A percentile compares a stretch with the other conserved stretches of the same genome.
Conservation (phyloP, 345 rosid genomes). For the Noccaea bulbosa region DNA sequence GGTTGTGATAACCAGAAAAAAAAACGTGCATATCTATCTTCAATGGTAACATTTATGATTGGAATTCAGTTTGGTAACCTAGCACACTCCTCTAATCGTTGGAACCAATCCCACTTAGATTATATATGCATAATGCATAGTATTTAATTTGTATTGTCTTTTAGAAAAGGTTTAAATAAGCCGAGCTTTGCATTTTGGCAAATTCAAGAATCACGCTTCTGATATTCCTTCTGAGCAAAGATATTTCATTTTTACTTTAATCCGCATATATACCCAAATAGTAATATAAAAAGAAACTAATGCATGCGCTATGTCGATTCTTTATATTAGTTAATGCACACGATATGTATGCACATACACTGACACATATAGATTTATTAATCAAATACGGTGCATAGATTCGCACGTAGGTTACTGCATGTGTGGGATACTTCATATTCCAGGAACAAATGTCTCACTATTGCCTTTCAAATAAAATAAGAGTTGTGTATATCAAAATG, state of each 20-base stretch:
- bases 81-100: constrained; percentile 3
- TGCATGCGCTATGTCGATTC: constrained; percentile 38
- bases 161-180: background rate
- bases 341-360: constrained; percentile 9
- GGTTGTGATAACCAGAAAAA: too few species aligned
- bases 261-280: constrained; percentile 11
- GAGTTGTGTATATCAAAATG: constrained; percentile 12
- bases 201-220: constrained; percentile 46
- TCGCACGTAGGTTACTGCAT: constrained; percentile 45
- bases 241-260: constrained; percentile 28
- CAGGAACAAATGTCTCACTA: constrained; percentile 45
- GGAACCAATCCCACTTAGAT: background rate
- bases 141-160: background rate
- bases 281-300: constrained; percentile 27
- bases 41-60: background rate
- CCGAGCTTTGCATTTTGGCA: constrained; percentile 21
- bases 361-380: background rate
- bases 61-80: background rate
- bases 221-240: constrained; percentile 46
- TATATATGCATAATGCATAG: constrained; percentile 1
- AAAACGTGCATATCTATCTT: too few species aligned
- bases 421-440: constrained; percentile 43
- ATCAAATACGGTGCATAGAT: constrained; percentile 30
- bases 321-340: constrained; percentile 5
- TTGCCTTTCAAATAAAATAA: constrained; percentile 26